Conservation (phyloP, 1,284 basidiomycete species). For the Irpex sp. region DNA sequence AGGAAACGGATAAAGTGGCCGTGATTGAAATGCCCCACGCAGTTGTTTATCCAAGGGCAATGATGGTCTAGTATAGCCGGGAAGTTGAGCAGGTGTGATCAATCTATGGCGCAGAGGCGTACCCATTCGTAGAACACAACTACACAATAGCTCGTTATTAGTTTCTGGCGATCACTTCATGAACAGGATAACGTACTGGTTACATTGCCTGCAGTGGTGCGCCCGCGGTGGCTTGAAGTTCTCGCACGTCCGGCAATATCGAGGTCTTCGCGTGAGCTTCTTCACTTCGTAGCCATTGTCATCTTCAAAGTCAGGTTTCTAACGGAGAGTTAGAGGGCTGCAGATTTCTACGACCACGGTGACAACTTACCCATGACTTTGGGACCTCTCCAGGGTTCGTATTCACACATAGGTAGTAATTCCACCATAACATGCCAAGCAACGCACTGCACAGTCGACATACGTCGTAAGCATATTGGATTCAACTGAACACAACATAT, state of each 20-base stretch:
- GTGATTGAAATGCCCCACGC: constrained; percentile 88
- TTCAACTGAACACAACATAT: background rate
- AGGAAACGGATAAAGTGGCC: constrained; percentile 92
- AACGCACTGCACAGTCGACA: constrained; percentile 52
- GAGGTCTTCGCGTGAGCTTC: constrained; percentile 72
- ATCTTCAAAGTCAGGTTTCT: constrained; percentile 74
- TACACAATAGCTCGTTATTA: constrained; percentile 23
- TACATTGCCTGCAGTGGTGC: constrained; percentile 89
- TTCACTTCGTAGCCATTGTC: constrained; percentile 84
- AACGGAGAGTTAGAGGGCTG: background rate
- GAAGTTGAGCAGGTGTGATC: constrained; percentile 7
- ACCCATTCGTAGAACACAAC: constrained; percentile 85
- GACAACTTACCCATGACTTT: constrained; percentile 63
- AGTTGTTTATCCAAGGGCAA: constrained; percentile 89
- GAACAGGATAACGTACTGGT: constrained; percentile 44
- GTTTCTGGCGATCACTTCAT: background rate
- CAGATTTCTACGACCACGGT: background rate
- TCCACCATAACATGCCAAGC: constrained; percentile 79
- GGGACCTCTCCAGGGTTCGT: constrained; percentile 88
- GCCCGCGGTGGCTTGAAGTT: constrained; percentile 73
- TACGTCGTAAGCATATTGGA: background rate
- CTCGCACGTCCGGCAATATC: constrained; percentile 81
- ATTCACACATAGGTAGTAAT: constrained; percentile 78
- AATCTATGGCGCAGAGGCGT: constrained; percentile 12
- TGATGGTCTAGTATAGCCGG: constrained; percentile 68